Evolutionary conservation across 164 flowering plant genomes (phyloP).

Genomic region (Platanus orientalis): DNA sequence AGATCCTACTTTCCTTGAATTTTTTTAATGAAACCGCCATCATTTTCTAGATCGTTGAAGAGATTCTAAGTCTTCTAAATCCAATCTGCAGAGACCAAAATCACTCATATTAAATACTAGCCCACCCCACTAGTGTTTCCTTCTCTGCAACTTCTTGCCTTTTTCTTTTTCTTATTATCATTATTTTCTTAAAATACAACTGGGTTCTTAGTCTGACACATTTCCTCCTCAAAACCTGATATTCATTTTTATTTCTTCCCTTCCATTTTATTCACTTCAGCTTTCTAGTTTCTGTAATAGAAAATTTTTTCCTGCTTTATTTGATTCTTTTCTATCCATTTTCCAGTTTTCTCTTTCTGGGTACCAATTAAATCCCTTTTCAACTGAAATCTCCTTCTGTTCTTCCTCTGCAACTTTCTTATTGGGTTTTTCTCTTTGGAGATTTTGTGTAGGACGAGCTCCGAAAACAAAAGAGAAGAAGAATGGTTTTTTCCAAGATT

Average conservation of each 20-base stretch:
- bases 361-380: background rate
- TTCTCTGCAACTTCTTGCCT: background rate
- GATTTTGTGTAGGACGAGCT: background rate
- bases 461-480: background rate
- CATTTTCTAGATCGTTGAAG: background rate
- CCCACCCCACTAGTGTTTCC: background rate
- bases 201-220: background rate
- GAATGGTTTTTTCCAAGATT: conserved; percentile 21
- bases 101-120: no score
- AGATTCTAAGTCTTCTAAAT: background rate
- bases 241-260: background rate
- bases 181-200: background rate
- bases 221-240: background rate
- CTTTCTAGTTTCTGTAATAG: no score
- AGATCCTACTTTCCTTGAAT: background rate
- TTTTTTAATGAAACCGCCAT: background rate
- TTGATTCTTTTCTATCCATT: background rate
- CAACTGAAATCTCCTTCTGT: background rate
- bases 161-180: background rate
- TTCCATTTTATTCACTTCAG: no score
- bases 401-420: background rate
- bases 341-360: background rate
- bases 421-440: background rate
- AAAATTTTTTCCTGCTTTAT: no score
- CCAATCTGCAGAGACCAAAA: background rate